Percentiles rank a stretch among this genome's conserved stretches.
phyloP scores from a whole-genome alignment of 208 protist species.

The Trypanosoma scelopori region DNA sequence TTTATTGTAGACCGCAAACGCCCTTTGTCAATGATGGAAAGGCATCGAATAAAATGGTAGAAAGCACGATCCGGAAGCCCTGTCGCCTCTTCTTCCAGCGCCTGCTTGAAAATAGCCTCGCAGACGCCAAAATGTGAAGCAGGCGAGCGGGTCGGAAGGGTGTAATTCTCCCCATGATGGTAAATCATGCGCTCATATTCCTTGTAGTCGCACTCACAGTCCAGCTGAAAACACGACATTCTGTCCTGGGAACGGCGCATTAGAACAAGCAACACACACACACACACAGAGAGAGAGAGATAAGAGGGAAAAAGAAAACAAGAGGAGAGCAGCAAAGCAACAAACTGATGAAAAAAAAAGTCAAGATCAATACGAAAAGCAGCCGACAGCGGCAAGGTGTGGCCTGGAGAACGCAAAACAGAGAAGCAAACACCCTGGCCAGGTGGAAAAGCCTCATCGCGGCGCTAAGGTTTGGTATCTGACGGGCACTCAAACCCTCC shows the following conservation, averaged over 20 bases:
- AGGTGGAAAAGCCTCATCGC: no score
- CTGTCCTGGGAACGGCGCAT: not conserved
- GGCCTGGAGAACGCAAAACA: no score
- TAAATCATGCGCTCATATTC: constrained; percentile 62
- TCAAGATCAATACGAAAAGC: not conserved
- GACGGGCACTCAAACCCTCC: no score
- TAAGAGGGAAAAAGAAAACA: not conserved
- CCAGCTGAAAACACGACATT: constrained; percentile 52
- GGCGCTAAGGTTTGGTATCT: no score
- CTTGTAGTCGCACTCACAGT: constrained; percentile 46
- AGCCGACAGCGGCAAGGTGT: no score
- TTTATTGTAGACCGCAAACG: constrained; percentile 24
- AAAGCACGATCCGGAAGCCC: constrained; percentile 43
- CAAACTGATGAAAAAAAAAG: constrained; percentile 2
- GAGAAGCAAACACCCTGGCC: no score
- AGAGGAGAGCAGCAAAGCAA: not conserved
- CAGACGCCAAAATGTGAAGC: constrained; percentile 29
- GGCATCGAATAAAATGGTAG: constrained; percentile 46
- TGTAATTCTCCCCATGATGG: constrained; percentile 41
- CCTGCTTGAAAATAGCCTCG: constrained; percentile 19
- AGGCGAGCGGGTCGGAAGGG: constrained; percentile 18
- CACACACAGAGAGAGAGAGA: not conserved
- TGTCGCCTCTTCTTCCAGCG: constrained; percentile 21
- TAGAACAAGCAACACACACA: no score
- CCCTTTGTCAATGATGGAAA: constrained; percentile 50